Conservation (phyloP, 768 basidiomycete genomes). For the Calocybe cyanea region DNA sequence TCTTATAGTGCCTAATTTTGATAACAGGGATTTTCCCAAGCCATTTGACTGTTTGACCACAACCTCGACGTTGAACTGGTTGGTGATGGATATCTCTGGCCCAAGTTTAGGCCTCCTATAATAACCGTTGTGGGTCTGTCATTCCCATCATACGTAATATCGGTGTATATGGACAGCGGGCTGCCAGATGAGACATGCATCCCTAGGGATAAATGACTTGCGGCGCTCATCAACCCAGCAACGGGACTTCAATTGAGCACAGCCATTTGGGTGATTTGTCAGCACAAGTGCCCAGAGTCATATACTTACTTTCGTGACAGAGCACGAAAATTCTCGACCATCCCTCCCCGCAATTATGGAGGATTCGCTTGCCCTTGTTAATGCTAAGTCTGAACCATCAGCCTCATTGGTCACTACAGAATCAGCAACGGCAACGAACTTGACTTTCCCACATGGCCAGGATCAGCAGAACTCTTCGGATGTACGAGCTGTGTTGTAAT, state of each 20-base stretch:
- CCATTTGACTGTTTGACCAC: too few species aligned
- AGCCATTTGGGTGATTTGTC: slow-evolving; percentile 2
- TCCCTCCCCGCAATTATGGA: slow-evolving; percentile 26
- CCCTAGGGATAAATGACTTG: neutral
- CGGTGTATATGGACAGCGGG: too few species aligned
- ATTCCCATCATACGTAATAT: too few species aligned
- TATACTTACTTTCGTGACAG: neutral
- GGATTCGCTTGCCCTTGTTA: slow-evolving; percentile 32
- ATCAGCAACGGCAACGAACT: slow-evolving; percentile 41
- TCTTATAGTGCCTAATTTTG: too few species aligned
- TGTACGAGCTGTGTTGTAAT: slow-evolving; percentile 17
- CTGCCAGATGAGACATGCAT: too few species aligned
- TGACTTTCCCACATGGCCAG: slow-evolving; percentile 43
- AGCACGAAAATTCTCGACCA: neutral
- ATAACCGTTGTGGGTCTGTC: too few species aligned
- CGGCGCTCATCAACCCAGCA: neutral
- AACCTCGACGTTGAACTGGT: too few species aligned
- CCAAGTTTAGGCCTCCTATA: too few species aligned
- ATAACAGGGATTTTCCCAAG: too few species aligned
- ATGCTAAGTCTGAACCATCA: slow-evolving; percentile 48
- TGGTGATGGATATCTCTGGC: too few species aligned
- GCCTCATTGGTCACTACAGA: slow-evolving; percentile 44
- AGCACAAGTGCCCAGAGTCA: slow-evolving; percentile 1
- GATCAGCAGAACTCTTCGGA: slow-evolving; percentile 35
- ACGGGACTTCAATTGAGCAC: too few species aligned